Evolutionary conservation across 257 asterid species (phyloP).

Genomic region (Plantago major): DNA sequence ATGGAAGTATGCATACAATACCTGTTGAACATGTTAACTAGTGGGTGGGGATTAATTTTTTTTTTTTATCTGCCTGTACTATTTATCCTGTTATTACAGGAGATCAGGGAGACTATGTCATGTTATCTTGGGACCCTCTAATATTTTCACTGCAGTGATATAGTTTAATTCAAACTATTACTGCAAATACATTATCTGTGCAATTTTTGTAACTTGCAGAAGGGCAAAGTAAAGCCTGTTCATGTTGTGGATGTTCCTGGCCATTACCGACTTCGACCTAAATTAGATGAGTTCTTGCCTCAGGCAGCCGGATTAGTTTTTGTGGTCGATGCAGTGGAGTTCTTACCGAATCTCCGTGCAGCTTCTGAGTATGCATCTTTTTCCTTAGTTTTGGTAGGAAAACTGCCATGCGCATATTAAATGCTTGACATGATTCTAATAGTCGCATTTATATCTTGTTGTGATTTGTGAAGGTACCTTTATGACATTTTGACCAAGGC

Average conservation of each 20-base stretch:
- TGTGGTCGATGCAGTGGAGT: conserved; percentile 46
- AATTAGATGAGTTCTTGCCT: conserved; percentile 71
- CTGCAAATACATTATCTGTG: background rate
- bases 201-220: conserved; percentile 33
- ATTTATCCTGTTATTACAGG: no score
- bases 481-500: conserved; percentile 78
- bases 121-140: background rate
- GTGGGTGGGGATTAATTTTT: conserved; percentile 1
- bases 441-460: background rate
- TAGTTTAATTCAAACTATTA: background rate
- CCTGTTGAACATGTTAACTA: conserved; percentile 3
- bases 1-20: conserved; percentile 3
- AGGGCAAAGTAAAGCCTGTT: conserved; percentile 62
- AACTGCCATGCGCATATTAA: background rate
- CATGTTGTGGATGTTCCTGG: conserved; percentile 89
- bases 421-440: background rate
- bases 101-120: no score
- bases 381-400: background rate
- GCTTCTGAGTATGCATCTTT: conserved; percentile 63
- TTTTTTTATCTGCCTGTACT: background rate
- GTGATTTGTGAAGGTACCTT: conserved; percentile 50
- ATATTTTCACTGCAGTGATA: background rate
- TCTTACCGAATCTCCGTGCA: conserved; percentile 67
- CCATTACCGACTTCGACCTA: conserved; percentile 71
- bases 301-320: conserved; percentile 60